Evolutionary conservation across 2,329 filamentous ascomycete species (phyloP), one percentile per base, ranked within the genome.

Genomic region (Talaromyces sp.): DNA sequence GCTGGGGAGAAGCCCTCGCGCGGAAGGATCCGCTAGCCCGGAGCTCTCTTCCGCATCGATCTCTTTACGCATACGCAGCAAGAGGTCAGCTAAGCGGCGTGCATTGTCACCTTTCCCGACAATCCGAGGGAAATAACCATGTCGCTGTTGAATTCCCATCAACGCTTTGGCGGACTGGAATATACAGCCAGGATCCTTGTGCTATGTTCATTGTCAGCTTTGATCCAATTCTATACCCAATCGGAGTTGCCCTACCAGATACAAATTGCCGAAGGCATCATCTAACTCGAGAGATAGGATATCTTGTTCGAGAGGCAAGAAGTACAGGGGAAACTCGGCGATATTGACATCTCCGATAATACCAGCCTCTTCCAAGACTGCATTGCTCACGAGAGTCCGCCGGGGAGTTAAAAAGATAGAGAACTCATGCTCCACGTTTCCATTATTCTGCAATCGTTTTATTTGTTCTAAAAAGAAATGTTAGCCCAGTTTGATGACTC

Each of bases 51-150:
- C 91, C 17, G 89, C 89, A 41, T 91, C 90, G 13, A 92, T 80
- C 74, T 99, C 94, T 67, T 92, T 91, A 59, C 93, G 87, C 90
- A 97, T 97, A 29, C 91, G 89, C 42, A 89, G 81, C 8, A 99
- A 82, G 10, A 97, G 80, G 67, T 97, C 92, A 40, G 91, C 89
- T 2, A 99, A 84, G 45, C 86, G 86, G 68, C 93, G 92, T 32
- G 91, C 93, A 70, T 96, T 92, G 63, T 99, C 92, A 17, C 94
- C 94, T 74, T 99, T 97, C 24, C 94, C 94, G 42, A 95, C 87
- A 54, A 99, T 94, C 13, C 93, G 86, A 22, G 94, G 95, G 62
- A 99, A 97, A 11, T 99, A 83, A 2, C 94, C 95, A 74, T 97
- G 88, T 63, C 88, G 87, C 68, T 91, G 87, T 71, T 99, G 94